Percentiles rank a stretch among this genome's conserved stretches.
Evolutionary conservation across 1,139 yeast genomes (phyloP).

Genomic region (Debaryomycetaceae sp.): DNA sequence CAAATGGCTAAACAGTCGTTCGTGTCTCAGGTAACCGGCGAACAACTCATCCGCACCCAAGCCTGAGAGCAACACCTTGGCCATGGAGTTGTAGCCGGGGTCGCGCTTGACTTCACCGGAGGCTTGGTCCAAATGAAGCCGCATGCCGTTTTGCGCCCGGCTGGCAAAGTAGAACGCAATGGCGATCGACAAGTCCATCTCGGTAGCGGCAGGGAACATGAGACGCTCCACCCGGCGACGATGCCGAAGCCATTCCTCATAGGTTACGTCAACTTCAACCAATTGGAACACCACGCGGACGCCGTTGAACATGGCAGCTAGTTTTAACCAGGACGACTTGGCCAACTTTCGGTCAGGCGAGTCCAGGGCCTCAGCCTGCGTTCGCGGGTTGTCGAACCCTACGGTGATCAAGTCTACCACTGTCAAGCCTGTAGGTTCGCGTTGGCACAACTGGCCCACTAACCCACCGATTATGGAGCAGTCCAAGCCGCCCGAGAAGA

Average conservation of each 20-base stretch:
- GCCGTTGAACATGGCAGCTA: conserved; percentile 36
- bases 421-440: conserved; percentile 14
- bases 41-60: conserved; percentile 95
- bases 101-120: conserved; percentile 4
- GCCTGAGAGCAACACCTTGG: conserved; percentile 80
- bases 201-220: conserved; percentile 82
- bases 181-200: conserved; percentile 93
- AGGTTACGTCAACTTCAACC: conserved; percentile 69
- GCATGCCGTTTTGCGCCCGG: conserved; percentile 42
- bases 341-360: conserved; percentile 87
- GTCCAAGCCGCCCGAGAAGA: conserved; percentile 93
- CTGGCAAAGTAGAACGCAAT: conserved; percentile 93
- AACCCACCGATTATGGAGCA: conserved; percentile 71
- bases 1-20: conserved; percentile 39
- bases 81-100: conserved; percentile 39
- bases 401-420: conserved; percentile 77
- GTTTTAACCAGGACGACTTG: conserved; percentile 50
- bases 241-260: conserved; percentile 54
- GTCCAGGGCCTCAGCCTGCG: conserved; percentile 49
- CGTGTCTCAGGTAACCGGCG: conserved; percentile 89
- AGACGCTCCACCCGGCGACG: conserved; percentile 52
- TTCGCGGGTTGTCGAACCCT: conserved; percentile 89
- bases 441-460: conserved; percentile 20
- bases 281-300: conserved; percentile 36
- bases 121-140: conserved; percentile 13